These are phyloP conservation scores for Pulveroboletus sp. DNA, from an alignment of 768 basidiomycete species.

Conservation along the genomic window DNA sequence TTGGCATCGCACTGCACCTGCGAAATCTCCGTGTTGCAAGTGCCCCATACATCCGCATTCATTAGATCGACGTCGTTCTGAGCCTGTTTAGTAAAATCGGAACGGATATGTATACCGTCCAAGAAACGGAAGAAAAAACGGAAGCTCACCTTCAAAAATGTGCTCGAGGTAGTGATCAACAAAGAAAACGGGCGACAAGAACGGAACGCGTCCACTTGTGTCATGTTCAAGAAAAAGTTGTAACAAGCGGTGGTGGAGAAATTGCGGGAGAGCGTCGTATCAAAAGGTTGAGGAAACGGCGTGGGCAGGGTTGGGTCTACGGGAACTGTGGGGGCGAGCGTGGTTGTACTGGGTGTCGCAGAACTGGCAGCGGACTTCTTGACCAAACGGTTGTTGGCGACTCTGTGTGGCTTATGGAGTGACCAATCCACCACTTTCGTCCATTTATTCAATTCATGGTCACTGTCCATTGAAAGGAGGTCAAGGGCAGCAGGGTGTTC, in stretches of 20 bases:
- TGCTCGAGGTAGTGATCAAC: constrained; percentile 49
- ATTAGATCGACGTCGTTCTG: constrained; percentile 57
- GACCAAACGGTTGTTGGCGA: not conserved
- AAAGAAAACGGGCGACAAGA: constrained; percentile 74
- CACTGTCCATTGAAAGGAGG: constrained; percentile 28
- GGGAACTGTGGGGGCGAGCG: constrained; percentile 25
- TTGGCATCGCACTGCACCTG: constrained; percentile 54
- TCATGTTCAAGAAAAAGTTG: constrained; percentile 75
- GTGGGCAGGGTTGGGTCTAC: constrained; percentile 50
- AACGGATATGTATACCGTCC: not conserved
- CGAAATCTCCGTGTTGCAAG: constrained; percentile 58
- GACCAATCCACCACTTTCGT: constrained; percentile 33
- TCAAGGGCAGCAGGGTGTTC: constrained; percentile 46
- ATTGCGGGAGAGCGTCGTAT: constrained; percentile 56
- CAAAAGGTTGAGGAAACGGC: constrained; percentile 77
- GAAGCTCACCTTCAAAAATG: constrained; percentile 49
- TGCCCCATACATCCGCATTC: constrained; percentile 73
- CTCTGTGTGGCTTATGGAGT: constrained; percentile 40
- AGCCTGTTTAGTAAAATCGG: constrained; percentile 41
- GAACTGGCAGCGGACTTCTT: constrained; percentile 8
- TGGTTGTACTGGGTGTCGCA: constrained; percentile 7
- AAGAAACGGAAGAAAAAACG: not conserved
- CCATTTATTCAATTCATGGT: constrained; percentile 30
- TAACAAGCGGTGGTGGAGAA: constrained; percentile 63
- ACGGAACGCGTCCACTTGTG: constrained; percentile 53